Evolutionary conservation across 306 rosid genomes (phyloP).

Genomic region (Albizia julibrissin): DNA sequence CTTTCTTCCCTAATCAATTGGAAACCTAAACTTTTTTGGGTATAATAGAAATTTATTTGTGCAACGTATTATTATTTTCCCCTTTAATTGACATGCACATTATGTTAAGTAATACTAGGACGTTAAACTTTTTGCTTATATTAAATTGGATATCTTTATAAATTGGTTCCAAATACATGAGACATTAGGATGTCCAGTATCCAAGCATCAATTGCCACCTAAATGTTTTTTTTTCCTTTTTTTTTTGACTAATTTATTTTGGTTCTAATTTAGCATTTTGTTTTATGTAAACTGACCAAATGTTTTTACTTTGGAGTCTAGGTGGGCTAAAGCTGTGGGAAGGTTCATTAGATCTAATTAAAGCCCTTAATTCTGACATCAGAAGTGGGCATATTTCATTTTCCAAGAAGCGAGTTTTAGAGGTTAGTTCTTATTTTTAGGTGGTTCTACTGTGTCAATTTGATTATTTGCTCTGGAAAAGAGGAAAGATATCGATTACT

Average conservation of each 20-base stretch:
- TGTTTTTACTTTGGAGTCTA: conserved; percentile 32
- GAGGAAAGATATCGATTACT: neutral
- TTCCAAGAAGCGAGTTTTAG: conserved; percentile 69
- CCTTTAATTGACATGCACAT: neutral
- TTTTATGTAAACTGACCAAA: neutral
- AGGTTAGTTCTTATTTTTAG: conserved; percentile 59
- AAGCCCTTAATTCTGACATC: conserved; percentile 64
- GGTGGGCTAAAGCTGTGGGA: conserved; percentile 95
- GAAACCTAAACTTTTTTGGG: neutral
- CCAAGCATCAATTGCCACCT: neutral
- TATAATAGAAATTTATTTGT: neutral
- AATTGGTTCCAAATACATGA: neutral
- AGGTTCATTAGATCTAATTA: conserved; percentile 83
- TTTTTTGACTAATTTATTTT: neutral
- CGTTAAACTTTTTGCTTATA: neutral
- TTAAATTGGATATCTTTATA: neutral
- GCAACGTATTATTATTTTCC: neutral
- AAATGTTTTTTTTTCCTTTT: neutral
- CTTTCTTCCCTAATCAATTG: neutral
- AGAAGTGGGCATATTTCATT: conserved; percentile 54
- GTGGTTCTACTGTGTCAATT: conserved; percentile 32
- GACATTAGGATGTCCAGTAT: neutral
- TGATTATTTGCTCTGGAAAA: neutral
- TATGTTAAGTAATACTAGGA: neutral
- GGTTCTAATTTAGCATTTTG: neutral